Evolutionary conservation across 768 basidiomycete species (phyloP).

Genomic region (Phlebiopsis flavidoalba): DNA sequence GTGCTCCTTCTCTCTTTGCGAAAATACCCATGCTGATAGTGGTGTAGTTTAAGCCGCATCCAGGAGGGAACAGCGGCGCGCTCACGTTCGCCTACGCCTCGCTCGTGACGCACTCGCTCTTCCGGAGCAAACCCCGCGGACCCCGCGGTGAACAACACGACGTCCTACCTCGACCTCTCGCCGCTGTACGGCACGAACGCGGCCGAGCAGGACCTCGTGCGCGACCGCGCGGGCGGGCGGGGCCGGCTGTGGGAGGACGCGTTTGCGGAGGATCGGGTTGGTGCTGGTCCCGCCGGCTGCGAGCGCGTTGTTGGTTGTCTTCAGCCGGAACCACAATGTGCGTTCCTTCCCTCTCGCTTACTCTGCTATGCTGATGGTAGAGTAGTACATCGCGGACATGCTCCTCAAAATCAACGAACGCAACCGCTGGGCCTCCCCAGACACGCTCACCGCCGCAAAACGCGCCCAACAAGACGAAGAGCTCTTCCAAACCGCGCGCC

Average conservation of each 20-base stretch:
- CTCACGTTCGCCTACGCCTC: conserved; percentile 25
- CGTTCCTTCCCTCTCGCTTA: neutral
- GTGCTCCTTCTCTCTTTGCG: conserved; percentile 26
- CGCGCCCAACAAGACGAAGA: conserved; percentile 42
- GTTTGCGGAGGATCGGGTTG: conserved; percentile 48
- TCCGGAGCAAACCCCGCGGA: conserved; percentile 41
- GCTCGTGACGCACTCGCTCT: conserved; percentile 27
- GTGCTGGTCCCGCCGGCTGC: conserved; percentile 49
- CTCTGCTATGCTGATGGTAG: neutral
- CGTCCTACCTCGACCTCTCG: conserved; percentile 53
- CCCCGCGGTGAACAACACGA: conserved; percentile 44
- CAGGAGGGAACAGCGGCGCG: conserved; percentile 27
- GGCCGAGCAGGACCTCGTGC: conserved; percentile 34
- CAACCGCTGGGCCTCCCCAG: conserved; percentile 39
- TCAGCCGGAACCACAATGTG: conserved; percentile 58
- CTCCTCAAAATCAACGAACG: conserved; percentile 53
- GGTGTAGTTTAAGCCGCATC: conserved; percentile 20
- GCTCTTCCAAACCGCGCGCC: conserved; percentile 50
- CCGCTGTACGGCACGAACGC: conserved; percentile 49
- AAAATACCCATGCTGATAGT: conserved; percentile 19
- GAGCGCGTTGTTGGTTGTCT: conserved; percentile 48
- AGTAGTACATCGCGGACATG: conserved; percentile 48
- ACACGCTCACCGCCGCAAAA: conserved; percentile 16
- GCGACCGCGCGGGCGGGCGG: conserved; percentile 42
- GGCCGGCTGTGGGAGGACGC: conserved; percentile 51